Conservation (phyloP, 331 rosid genomes). For the Arachis monticola region DNA sequence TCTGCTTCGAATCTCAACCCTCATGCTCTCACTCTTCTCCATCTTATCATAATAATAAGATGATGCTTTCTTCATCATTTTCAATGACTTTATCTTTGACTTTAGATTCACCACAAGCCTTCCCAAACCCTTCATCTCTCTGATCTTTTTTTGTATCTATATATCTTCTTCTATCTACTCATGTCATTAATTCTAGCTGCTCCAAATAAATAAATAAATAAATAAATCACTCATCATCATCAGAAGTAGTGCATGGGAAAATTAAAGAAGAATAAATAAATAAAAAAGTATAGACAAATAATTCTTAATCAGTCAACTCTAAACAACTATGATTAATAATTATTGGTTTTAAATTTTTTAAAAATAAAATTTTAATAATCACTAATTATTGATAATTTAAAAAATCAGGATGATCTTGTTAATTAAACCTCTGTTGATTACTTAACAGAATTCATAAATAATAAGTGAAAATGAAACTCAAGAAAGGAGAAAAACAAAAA, state of each 20-base stretch:
- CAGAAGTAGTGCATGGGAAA: background rate
- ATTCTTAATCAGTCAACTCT: too few species aligned
- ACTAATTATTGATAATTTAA: too few species aligned
- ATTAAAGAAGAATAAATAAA: background rate
- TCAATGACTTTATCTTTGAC: conserved; percentile 69
- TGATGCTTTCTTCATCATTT: conserved; percentile 56
- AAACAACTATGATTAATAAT: too few species aligned
- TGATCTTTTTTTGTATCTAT: too few species aligned
- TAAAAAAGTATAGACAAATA: background rate
- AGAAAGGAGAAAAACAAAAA: too few species aligned
- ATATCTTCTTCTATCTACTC: background rate
- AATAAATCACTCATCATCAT: background rate
- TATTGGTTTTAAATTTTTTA: too few species aligned
- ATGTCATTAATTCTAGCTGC: conserved; percentile 33
- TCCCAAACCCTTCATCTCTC: conserved; percentile 64
- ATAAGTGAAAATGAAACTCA: too few species aligned
- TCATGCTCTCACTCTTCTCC: conserved; percentile 97
- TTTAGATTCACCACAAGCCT: conserved; percentile 72
- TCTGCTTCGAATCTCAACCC: conserved; percentile 87
- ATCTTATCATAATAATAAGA: conserved; percentile 62
- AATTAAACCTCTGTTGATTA: too few species aligned
- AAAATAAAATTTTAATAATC: too few species aligned
- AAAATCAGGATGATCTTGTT: too few species aligned
- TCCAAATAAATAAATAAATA: conserved; percentile 2
- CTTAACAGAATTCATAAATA: too few species aligned